Percentiles rank a stretch among this genome's conserved stretches.
Conservation (phyloP, 2,329 filamentous ascomycete species). For the Xylaria polymorpha region DNA sequence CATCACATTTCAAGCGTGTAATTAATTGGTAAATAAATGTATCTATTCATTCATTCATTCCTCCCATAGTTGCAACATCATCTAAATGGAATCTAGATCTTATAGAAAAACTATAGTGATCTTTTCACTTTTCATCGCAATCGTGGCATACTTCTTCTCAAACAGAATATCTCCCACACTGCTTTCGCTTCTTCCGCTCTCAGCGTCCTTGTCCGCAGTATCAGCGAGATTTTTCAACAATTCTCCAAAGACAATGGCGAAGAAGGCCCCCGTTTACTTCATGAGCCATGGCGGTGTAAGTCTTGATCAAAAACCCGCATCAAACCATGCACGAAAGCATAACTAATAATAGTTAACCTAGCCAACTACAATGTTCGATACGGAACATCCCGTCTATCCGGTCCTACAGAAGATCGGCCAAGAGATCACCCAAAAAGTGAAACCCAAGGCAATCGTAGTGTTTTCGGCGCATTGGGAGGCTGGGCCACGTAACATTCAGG, state of each 20-base stretch:
- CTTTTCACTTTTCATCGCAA: conserved; percentile 42
- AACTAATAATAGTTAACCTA: conserved; percentile 40
- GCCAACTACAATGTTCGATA: conserved; percentile 76
- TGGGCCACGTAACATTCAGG: conserved; percentile 64
- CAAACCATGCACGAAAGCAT: conserved; percentile 27
- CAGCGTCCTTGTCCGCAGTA: conserved; percentile 30
- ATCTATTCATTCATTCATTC: background rate
- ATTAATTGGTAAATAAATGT: conserved; percentile 8
- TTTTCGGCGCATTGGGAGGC: conserved; percentile 84
- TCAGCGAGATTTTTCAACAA: conserved; percentile 30
- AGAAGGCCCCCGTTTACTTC: conserved; percentile 59
- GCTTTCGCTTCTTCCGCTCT: conserved; percentile 37
- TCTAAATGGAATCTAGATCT: conserved; percentile 28
- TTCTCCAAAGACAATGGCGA: conserved; percentile 41
- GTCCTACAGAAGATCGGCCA: conserved; percentile 72
- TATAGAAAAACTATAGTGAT: conserved; percentile 36
- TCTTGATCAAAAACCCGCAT: conserved; percentile 5
- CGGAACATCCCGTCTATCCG: conserved; percentile 72
- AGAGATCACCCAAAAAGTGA: conserved; percentile 77
- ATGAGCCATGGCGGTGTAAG: conserved; percentile 63
- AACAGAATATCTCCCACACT: conserved; percentile 35
- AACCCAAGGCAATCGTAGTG: conserved; percentile 78
- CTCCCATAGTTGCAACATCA: conserved; percentile 13
- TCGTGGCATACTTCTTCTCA: conserved; percentile 46
- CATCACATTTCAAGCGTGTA: background rate